A percentile compares a stretch with the other conserved stretches of the same genome.
These are phyloP conservation scores for Aspergillus costaricaensis DNA, from an alignment of 2,329 filamentous ascomycete species.

Conservation along the genomic window DNA sequence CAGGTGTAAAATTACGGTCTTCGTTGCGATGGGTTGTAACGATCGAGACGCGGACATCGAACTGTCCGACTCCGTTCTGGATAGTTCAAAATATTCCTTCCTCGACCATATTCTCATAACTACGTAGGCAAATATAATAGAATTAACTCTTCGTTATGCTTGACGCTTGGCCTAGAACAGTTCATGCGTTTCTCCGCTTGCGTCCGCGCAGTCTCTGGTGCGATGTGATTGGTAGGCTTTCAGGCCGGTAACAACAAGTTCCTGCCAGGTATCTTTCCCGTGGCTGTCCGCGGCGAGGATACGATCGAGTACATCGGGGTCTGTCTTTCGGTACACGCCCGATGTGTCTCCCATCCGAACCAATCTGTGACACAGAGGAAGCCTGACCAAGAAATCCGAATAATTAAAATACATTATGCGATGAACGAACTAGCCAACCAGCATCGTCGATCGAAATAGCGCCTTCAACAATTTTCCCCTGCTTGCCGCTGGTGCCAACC, in stretches of 20 bases:
- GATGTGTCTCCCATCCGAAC: conserved; percentile 17
- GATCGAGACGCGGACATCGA: not conserved
- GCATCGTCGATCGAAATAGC: conserved; percentile 16
- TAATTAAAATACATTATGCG: conserved; percentile 3
- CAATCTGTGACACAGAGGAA: conserved; percentile 1
- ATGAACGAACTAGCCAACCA: conserved; percentile 13
- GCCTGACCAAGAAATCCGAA: conserved; percentile 1
- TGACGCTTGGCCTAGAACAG: conserved; percentile 6
- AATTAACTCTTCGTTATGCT: not conserved
- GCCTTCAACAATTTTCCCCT: conserved; percentile 22
- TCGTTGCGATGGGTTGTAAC: not conserved
- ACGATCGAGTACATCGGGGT: conserved; percentile 20
- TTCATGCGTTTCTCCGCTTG: conserved; percentile 6
- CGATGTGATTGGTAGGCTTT: conserved; percentile 10
- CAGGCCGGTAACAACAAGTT: conserved; percentile 20
- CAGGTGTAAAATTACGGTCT: not conserved
- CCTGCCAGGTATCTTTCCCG: conserved; percentile 22
- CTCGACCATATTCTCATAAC: not conserved
- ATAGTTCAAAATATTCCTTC: not conserved
- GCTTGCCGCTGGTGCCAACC: conserved; percentile 28
- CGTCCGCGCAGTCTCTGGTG: conserved; percentile 9
- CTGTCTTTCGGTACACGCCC: conserved; percentile 26
- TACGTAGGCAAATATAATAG: not conserved
- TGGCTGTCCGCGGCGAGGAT: conserved; percentile 24
- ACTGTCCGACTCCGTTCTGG: not conserved